Conservation (phyloP, 768 basidiomycete genomes). For the Dendrothele bispora region DNA sequence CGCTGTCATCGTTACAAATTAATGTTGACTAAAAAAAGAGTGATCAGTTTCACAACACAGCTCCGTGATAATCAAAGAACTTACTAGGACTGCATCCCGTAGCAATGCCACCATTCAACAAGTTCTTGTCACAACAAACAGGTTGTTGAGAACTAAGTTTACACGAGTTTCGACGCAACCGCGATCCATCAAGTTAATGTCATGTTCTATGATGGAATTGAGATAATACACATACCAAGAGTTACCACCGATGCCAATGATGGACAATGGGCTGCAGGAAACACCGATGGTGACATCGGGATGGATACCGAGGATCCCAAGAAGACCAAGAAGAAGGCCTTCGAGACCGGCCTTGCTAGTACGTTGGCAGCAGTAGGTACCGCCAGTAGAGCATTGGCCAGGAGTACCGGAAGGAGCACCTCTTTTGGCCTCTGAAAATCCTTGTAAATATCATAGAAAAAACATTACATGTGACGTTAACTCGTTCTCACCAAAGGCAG, state of each 20-base stretch:
- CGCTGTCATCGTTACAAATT: too few relatives aligned
- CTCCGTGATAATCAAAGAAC: too few relatives aligned
- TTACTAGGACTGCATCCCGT: too few relatives aligned
- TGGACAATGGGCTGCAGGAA: constrained; percentile 35
- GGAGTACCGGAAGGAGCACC: constrained; percentile 34
- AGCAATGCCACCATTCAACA: constrained; percentile 42
- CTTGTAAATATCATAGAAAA: too few relatives aligned
- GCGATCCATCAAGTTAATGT: not conserved
- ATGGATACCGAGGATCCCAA: constrained; percentile 29
- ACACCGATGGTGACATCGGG: constrained; percentile 29
- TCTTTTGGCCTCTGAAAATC: constrained; percentile 37
- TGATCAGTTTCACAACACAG: too few relatives aligned
- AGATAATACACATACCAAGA: constrained; percentile 12
- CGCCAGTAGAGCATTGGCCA: constrained; percentile 38
- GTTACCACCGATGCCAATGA: constrained; percentile 30
- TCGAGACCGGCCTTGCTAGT: constrained; percentile 18
- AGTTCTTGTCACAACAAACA: constrained; percentile 47
- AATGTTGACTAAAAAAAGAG: too few relatives aligned
- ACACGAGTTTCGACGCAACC: too few relatives aligned
- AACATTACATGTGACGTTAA: constrained; percentile 14
- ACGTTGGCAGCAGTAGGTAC: constrained; percentile 43
- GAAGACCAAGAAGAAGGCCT: constrained; percentile 25
- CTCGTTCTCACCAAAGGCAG: constrained; percentile 33
- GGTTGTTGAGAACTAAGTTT: constrained; percentile 45
- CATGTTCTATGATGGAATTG: not conserved